Evolutionary conservation across 768 basidiomycete species (phyloP).

Genomic region (Amanita thiersii): DNA sequence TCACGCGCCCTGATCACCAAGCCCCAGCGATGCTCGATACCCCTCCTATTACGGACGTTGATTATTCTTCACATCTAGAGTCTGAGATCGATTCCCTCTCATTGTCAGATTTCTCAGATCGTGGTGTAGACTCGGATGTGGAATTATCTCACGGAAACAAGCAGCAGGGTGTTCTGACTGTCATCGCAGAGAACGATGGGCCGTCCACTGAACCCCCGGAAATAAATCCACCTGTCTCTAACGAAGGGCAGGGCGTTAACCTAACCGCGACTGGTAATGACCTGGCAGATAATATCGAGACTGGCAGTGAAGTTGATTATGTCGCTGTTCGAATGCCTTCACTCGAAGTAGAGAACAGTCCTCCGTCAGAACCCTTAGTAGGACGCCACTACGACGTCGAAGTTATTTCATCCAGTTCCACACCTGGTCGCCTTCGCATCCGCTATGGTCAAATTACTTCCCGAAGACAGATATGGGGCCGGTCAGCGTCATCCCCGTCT

Average conservation of each 20-base stretch:
- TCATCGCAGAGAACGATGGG: background rate
- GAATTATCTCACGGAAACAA: constrained; percentile 13
- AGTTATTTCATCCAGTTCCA: too few relatives aligned
- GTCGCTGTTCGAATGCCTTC: constrained; percentile 25
- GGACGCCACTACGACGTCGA: too few relatives aligned
- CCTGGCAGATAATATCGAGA: background rate
- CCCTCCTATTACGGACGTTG: constrained; percentile 64
- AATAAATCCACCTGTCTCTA: background rate
- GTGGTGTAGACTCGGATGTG: constrained; percentile 38
- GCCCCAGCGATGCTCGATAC: constrained; percentile 46
- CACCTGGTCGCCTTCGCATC: constrained; percentile 11
- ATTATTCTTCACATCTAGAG: constrained; percentile 42
- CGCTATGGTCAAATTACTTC: constrained; percentile 28
- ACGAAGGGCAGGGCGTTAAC: background rate
- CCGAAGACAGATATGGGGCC: constrained; percentile 23
- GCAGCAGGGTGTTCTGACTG: background rate
- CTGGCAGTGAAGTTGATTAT: constrained; percentile 19
- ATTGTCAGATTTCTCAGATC: constrained; percentile 28
- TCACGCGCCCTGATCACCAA: constrained; percentile 47
- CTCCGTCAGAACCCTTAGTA: constrained; percentile 1
- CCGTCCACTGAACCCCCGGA: background rate
- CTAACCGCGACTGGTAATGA: background rate
- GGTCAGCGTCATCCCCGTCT: constrained; percentile 46
- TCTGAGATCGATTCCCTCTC: constrained; percentile 46
- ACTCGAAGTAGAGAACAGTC: constrained; percentile 10